A percentile compares a stretch with the other conserved stretches of the same genome.
phyloP scores from a whole-genome alignment of 805 yeast genomes.

The Candida sithepensis region DNA sequence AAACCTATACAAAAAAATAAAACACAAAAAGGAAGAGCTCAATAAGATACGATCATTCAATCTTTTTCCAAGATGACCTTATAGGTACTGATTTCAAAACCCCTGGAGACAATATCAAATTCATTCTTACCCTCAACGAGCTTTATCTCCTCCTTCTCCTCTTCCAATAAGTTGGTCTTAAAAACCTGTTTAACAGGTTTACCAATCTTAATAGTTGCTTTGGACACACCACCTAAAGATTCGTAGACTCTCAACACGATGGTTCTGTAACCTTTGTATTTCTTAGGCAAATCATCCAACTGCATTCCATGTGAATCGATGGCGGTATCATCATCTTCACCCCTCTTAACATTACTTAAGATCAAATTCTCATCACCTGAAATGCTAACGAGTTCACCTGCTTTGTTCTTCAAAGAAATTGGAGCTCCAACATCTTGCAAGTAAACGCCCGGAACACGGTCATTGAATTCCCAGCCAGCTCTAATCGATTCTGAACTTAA shows the following conservation, averaged over 20 bases:
- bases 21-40: neutral
- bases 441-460: conserved; percentile 30
- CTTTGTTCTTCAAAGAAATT: neutral
- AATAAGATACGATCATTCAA: neutral
- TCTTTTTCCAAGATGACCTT: conserved; percentile 38
- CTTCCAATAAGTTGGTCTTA: conserved; percentile 60
- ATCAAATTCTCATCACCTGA: conserved; percentile 58
- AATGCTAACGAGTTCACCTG: conserved; percentile 23
- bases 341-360: conserved; percentile 77
- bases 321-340: conserved; percentile 72
- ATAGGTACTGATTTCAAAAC: conserved; percentile 75
- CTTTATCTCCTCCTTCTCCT: conserved; percentile 39
- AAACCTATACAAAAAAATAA: neutral
- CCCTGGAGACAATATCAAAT: conserved; percentile 48
- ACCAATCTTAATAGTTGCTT: conserved; percentile 46
- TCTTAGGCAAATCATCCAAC: conserved; percentile 41
- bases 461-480: conserved; percentile 79
- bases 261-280: conserved; percentile 42
- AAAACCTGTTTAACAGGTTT: conserved; percentile 44
- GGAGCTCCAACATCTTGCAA: conserved; percentile 4
- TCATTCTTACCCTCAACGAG: conserved; percentile 27
- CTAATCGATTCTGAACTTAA: conserved; percentile 63
- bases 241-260: conserved; percentile 79
- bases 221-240: conserved; percentile 75
- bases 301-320: conserved; percentile 30